These are phyloP conservation scores for Brassica nigra DNA, from an alignment of 345 rosid species.

Conservation along the genomic window DNA sequence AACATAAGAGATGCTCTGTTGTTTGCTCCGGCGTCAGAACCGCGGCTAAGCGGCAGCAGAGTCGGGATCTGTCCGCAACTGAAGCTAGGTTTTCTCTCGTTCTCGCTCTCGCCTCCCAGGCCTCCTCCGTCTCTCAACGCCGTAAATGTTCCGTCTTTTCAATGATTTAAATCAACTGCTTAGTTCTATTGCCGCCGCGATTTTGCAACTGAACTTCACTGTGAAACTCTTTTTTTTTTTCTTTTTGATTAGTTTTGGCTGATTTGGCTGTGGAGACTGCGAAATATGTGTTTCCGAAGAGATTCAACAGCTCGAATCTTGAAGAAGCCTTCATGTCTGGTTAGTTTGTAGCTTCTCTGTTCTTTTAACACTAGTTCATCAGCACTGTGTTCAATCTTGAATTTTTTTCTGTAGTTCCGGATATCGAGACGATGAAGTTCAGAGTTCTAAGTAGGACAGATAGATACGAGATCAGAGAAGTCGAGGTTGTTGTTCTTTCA, in stretches of 20 bases:
- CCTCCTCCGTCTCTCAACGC: conserved; percentile 65
- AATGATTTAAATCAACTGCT: background rate
- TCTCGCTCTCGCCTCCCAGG: conserved; percentile 79
- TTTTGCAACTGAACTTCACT: background rate
- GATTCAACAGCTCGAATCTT: conserved; percentile 61
- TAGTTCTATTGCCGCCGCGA: background rate
- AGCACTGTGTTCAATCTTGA: too few species aligned
- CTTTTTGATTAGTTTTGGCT: conserved; percentile 53
- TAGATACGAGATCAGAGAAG: conserved; percentile 77
- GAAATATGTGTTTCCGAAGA: conserved; percentile 76
- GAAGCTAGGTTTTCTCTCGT: conserved; percentile 83
- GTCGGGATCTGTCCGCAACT: conserved; percentile 52
- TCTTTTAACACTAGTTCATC: background rate
- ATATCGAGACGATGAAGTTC: conserved; percentile 75
- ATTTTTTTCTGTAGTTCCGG: conserved; percentile 56
- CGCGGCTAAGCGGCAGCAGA: conserved; percentile 34
- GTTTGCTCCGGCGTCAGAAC: conserved; percentile 32
- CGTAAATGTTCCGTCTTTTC: conserved; percentile 55
- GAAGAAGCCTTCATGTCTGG: conserved; percentile 95
- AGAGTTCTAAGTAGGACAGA: conserved; percentile 59
- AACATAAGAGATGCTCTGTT: conserved; percentile 20
- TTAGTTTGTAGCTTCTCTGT: conserved; percentile 15
- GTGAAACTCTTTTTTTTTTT: background rate
- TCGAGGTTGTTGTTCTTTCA: conserved; percentile 55
- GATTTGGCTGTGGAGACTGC: conserved; percentile 73